A percentile compares a stretch with the other conserved stretches of the same genome.
phyloP scores from a whole-genome alignment of 441 rosid species.

The Capsella rubella region DNA sequence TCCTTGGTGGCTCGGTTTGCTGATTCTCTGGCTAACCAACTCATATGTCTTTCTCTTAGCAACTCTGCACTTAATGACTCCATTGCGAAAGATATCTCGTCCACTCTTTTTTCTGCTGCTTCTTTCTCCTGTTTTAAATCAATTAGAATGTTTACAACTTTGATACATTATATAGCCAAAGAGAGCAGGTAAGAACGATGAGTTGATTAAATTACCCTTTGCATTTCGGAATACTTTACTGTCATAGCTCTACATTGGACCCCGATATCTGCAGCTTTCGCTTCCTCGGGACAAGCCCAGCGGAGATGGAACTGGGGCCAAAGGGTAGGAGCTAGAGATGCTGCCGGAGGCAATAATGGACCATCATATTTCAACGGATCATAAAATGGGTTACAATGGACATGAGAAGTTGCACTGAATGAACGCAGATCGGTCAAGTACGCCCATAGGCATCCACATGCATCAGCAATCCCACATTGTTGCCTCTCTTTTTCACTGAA shows the following conservation, averaged over 20 bases:
- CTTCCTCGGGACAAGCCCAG: conserved; percentile 95
- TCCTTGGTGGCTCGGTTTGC: conserved; percentile 82
- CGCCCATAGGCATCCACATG: conserved; percentile 90
- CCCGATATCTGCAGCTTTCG: conserved; percentile 82
- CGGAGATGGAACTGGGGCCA: conserved; percentile 99
- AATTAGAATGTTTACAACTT: conserved; percentile 6
- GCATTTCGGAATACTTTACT: conserved; percentile 67
- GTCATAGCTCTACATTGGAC: conserved; percentile 77
- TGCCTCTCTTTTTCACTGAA: conserved; percentile 95
- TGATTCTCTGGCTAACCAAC: conserved; percentile 65
- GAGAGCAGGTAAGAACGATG: neutral
- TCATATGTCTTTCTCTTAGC: conserved; percentile 71
- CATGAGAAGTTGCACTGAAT: conserved; percentile 65
- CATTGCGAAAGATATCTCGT: conserved; percentile 56
- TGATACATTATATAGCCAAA: neutral
- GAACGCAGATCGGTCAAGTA: conserved; percentile 83
- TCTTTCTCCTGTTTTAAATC: conserved; percentile 72
- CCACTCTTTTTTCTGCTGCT: conserved; percentile 75
- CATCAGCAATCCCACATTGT: conserved; percentile 66
- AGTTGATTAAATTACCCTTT: conserved; percentile 56
- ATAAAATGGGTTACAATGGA: conserved; percentile 84
- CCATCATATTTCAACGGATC: conserved; percentile 65
- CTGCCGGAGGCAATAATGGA: conserved; percentile 88
- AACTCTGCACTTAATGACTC: conserved; percentile 74
- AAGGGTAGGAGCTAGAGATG: conserved; percentile 94